Evolutionary conservation across 139 green algal genomes (phyloP).

Genomic region (Micractinium conductrix): DNA sequence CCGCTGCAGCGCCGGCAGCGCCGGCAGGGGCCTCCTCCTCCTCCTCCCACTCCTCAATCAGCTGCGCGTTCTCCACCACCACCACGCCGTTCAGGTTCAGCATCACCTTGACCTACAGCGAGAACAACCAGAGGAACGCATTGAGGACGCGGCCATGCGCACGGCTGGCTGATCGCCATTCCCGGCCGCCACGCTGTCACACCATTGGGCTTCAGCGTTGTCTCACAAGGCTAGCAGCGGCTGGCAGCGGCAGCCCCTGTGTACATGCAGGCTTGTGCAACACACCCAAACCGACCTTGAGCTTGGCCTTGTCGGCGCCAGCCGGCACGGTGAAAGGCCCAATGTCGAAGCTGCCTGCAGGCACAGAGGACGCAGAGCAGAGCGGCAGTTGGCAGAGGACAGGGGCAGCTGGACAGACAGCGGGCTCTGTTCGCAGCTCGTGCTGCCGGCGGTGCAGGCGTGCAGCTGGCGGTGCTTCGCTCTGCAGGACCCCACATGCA

Average conservation of each 20-base stretch:
- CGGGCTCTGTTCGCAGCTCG: too few relatives aligned
- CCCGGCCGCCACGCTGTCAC: too few relatives aligned
- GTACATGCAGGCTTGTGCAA: too few relatives aligned
- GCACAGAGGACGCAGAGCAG: background rate
- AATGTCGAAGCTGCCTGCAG: constrained; percentile 57
- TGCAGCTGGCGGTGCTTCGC: too few relatives aligned
- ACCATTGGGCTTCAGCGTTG: too few relatives aligned
- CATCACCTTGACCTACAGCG: constrained; percentile 69
- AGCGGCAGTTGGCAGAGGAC: background rate
- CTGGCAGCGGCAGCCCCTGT: too few relatives aligned
- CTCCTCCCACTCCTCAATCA: constrained; percentile 88
- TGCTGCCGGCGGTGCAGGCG: too few relatives aligned
- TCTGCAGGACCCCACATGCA: background rate
- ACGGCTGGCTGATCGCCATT: too few relatives aligned
- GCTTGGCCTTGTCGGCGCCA: constrained; percentile 78
- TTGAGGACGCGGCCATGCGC: too few relatives aligned
- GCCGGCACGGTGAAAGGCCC: constrained; percentile 49
- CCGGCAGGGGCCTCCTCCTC: constrained; percentile 55
- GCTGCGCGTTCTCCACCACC: constrained; percentile 78
- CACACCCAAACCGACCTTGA: constrained; percentile 85
- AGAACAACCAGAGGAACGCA: too few relatives aligned
- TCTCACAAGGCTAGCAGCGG: too few relatives aligned
- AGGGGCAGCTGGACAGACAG: background rate
- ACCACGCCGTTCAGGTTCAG: constrained; percentile 95
- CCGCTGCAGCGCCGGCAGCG: constrained; percentile 4